Percentiles rank a stretch among this genome's conserved stretches.
These are phyloP conservation scores for Diaporthe velutina DNA, from an alignment of 2,329 filamentous ascomycete genomes.

Conservation along the genomic window DNA sequence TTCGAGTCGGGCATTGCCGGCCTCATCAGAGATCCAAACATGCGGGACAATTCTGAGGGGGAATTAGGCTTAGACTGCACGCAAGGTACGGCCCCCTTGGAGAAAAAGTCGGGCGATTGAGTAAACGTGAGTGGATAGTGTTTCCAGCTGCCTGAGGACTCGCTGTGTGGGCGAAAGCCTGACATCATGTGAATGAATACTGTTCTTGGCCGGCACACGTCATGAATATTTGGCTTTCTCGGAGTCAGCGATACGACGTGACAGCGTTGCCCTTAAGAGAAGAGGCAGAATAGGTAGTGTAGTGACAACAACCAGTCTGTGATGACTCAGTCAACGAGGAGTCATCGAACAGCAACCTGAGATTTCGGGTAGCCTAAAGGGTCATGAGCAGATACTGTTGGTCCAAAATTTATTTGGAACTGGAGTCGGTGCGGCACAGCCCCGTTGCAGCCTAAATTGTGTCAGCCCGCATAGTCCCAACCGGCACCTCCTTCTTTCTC, in stretches of 20 bases:
- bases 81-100: not conserved
- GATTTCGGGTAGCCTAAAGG: not conserved
- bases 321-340: too few relatives aligned
- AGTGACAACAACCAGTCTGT: too few relatives aligned
- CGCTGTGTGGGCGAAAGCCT: too few relatives aligned
- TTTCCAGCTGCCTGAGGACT: too few relatives aligned
- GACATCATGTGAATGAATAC: too few relatives aligned
- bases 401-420: not conserved
- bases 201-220: too few relatives aligned
- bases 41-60: not conserved
- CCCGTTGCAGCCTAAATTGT: not conserved
- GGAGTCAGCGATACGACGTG: too few relatives aligned
- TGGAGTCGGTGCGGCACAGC: not conserved
- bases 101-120: too few relatives aligned
- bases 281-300: too few relatives aligned
- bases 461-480: not conserved
- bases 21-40: not conserved
- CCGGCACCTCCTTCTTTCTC: not conserved
- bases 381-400: not conserved
- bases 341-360: not conserved
- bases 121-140: too few relatives aligned
- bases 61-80: not conserved
- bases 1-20: not conserved
- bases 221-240: too few relatives aligned
- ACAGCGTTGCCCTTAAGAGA: too few relatives aligned